Percentiles rank a stretch among this genome's conserved stretches.
Conservation (phyloP, 352 stramenopile genomes). For the Pythium brassicae region DNA sequence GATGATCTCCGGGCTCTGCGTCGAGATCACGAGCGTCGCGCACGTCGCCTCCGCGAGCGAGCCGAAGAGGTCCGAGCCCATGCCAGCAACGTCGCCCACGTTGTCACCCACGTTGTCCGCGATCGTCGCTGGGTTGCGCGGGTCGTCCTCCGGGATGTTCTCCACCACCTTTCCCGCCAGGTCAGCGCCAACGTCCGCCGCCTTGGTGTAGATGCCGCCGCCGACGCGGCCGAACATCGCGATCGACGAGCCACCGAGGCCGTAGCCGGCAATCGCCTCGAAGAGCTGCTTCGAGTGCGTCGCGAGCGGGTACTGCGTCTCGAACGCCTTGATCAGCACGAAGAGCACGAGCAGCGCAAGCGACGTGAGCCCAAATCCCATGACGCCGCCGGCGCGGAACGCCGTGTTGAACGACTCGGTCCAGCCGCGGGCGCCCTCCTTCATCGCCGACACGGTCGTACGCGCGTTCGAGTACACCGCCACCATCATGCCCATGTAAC, state of each 20-base stretch:
- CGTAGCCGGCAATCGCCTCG: constrained; percentile 97
- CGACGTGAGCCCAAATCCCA: constrained; percentile 97
- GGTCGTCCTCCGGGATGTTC: constrained; percentile 99
- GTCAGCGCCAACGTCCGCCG: constrained; percentile 98
- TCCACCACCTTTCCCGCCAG: constrained; percentile 99
- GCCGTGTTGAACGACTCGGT: constrained; percentile 97
- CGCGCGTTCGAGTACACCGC: constrained; percentile 98
- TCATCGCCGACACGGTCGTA: constrained; percentile 97
- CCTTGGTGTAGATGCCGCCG: constrained; percentile 99
- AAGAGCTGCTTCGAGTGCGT: constrained; percentile 90
- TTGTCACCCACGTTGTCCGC: constrained; percentile 99
- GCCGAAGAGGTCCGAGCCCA: constrained; percentile 99
- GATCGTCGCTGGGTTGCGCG: constrained; percentile 98
- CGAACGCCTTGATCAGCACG: constrained; percentile 93
- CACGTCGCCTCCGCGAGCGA: constrained; percentile 98
- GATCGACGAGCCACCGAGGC: constrained; percentile 97
- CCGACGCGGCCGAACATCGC: constrained; percentile 99
- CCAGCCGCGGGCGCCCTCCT: constrained; percentile 90
- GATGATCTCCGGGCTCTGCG: constrained; percentile 88
- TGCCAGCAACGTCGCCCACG: constrained; percentile 99
- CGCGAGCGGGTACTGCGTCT: constrained; percentile 86
- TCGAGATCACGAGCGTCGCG: constrained; percentile 97
- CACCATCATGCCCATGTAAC: constrained; percentile 99
- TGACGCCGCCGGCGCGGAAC: constrained; percentile 97
- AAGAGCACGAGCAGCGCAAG: constrained; percentile 98